Evolutionary conservation across 2,329 filamentous ascomycete species (phyloP).

Genomic region (Penicillium sp.): DNA sequence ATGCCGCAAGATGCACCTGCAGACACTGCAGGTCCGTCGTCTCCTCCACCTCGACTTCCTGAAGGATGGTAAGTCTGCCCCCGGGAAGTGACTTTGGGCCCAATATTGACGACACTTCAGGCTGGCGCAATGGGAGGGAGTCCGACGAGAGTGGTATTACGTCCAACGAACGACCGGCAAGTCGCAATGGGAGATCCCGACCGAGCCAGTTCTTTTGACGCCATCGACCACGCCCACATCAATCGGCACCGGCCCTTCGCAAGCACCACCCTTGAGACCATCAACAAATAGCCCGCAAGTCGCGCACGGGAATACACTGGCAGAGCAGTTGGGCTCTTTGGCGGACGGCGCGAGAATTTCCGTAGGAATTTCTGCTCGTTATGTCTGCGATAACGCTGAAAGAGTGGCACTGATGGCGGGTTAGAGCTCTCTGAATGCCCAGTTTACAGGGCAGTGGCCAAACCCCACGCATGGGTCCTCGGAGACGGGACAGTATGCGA

Average conservation of each 20-base stretch:
- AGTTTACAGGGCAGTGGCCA: conserved; percentile 12
- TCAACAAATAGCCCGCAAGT: conserved; percentile 19
- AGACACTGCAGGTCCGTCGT: conserved; percentile 37
- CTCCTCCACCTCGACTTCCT: conserved; percentile 35
- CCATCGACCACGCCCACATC: conserved; percentile 31
- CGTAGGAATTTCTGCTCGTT: conserved; percentile 25
- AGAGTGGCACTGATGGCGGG: conserved; percentile 25
- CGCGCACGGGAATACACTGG: conserved; percentile 8
- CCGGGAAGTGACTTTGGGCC: background rate
- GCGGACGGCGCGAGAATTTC: conserved; percentile 21
- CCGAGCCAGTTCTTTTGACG: conserved; percentile 36
- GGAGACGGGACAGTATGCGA: conserved; percentile 17
- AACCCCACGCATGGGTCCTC: conserved; percentile 13
- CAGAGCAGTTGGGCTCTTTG: conserved; percentile 13
- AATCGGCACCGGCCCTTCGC: conserved; percentile 25
- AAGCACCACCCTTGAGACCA: conserved; percentile 23
- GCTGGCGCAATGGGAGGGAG: conserved; percentile 40
- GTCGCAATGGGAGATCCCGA: conserved; percentile 41
- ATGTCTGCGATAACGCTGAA: conserved; percentile 16
- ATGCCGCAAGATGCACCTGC: conserved; percentile 31
- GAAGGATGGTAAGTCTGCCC: conserved; percentile 35
- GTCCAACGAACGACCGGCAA: conserved; percentile 38
- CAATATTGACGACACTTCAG: conserved; percentile 19
- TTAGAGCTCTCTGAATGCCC: conserved; percentile 24
- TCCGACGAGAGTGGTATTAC: conserved; percentile 37